phyloP scores from a whole-genome alignment of 108 stramenopile species.

The Fistulifera solaris region DNA sequence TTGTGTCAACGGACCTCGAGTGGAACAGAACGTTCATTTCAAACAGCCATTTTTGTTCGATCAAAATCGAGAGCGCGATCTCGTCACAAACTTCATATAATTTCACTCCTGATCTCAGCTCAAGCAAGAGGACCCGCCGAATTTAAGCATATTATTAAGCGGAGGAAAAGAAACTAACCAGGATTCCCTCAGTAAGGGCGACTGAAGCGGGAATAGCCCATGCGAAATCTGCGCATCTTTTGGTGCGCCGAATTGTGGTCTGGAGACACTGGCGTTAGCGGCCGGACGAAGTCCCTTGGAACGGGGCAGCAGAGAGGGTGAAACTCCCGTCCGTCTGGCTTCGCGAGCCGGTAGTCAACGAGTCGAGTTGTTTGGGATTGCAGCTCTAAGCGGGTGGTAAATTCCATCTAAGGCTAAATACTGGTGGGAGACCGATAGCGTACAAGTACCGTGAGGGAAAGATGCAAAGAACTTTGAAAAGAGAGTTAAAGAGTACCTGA shows the following conservation, averaged over 20 bases:
- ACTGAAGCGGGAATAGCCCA: constrained; percentile 94
- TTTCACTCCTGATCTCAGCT: constrained; percentile 51
- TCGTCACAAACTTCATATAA: neutral
- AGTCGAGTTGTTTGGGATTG: constrained; percentile 96
- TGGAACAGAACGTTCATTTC: too few species aligned
- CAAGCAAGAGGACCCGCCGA: constrained; percentile 89
- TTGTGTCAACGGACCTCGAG: too few species aligned
- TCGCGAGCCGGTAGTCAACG: constrained; percentile 59
- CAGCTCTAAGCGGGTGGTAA: constrained; percentile 94
- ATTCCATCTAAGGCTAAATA: constrained; percentile 95
- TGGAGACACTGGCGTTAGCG: constrained; percentile 53
- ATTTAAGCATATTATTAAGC: constrained; percentile 98
- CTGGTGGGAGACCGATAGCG: constrained; percentile 92
- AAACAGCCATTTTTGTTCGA: too few species aligned
- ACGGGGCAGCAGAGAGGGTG: constrained; percentile 87
- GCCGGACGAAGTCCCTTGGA: constrained; percentile 86
- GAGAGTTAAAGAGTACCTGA: constrained; percentile 98
- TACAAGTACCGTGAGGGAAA: constrained; percentile 94
- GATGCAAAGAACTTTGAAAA: constrained; percentile 96
- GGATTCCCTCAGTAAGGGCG: constrained; percentile 94
- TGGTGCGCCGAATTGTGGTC: constrained; percentile 84
- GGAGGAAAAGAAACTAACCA: constrained; percentile 95
- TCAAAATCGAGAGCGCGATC: too few species aligned
- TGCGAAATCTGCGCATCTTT: constrained; percentile 58
- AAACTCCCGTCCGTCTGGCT: constrained; percentile 84